Percentiles rank a stretch among this genome's conserved stretches.
Conservation (phyloP, 1,284 basidiomycete genomes). For the Flammula alnicola region DNA sequence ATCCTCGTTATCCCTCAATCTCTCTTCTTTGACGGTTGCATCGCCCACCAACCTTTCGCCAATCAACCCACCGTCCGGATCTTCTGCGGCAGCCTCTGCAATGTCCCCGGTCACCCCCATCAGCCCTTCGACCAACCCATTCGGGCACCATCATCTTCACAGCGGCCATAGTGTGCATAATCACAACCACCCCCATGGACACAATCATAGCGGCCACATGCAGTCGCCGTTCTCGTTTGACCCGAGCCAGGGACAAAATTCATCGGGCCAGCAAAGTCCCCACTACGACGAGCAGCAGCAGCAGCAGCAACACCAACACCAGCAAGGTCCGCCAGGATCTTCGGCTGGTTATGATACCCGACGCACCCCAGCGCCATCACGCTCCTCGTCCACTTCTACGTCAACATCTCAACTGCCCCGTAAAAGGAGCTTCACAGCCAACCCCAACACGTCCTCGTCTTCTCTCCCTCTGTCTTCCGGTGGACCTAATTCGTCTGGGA, state of each 20-base stretch:
- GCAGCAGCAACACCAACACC: constrained; percentile 9
- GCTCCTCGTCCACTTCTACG: constrained; percentile 28
- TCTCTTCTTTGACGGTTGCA: constrained; percentile 64
- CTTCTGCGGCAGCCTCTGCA: constrained; percentile 29
- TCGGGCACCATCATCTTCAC: constrained; percentile 33
- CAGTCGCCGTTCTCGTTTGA: constrained; percentile 47
- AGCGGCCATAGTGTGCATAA: constrained; percentile 26
- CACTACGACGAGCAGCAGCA: constrained; percentile 29
- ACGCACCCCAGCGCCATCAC: constrained; percentile 32
- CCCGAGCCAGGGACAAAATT: constrained; percentile 24
- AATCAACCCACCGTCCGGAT: constrained; percentile 49
- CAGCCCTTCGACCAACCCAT: constrained; percentile 33
- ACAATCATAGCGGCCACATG: constrained; percentile 32
- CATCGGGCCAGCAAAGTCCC: constrained; percentile 31
- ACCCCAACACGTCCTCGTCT: constrained; percentile 22
- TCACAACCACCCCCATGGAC: constrained; percentile 19
- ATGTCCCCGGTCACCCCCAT: neutral
- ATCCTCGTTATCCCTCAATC: constrained; percentile 62
- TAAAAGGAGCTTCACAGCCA: constrained; percentile 63
- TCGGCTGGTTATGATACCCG: constrained; percentile 33
- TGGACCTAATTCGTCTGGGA: too few species aligned
- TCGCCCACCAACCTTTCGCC: constrained; percentile 68
- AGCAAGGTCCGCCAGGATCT: constrained; percentile 6
- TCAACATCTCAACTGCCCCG: constrained; percentile 35
- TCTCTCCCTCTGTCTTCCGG: constrained; percentile 29